phyloP scores from a whole-genome alignment of 768 basidiomycete species.

The Mycena chlorophos region DNA sequence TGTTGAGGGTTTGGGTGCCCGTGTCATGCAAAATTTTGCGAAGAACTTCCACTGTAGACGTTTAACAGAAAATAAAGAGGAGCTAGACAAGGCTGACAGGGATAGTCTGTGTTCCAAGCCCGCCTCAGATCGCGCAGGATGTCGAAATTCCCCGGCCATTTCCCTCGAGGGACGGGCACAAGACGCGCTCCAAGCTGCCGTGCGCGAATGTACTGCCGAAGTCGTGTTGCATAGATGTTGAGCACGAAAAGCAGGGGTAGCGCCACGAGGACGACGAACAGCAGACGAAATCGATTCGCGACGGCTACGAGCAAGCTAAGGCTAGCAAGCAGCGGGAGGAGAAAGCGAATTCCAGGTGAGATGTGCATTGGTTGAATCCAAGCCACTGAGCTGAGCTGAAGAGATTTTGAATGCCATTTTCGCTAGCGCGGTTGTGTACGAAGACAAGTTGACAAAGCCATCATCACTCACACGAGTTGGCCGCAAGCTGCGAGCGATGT shows the following conservation, averaged over 20 bases:
- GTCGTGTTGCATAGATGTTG: not conserved
- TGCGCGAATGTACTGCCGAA: not conserved
- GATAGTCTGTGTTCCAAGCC: not conserved
- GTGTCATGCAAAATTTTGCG: not conserved
- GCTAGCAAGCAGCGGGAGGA: not conserved
- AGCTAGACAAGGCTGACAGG: not conserved
- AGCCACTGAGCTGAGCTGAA: not conserved
- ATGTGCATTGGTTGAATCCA: not conserved
- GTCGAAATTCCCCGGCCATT: not conserved
- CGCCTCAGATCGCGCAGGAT: not conserved
- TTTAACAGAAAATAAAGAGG: not conserved
- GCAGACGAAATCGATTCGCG: not conserved
- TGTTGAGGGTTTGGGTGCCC: not conserved
- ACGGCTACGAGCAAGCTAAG: not conserved
- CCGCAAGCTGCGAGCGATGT: too few relatives aligned
- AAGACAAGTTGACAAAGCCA: not conserved
- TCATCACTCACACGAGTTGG: too few relatives aligned
- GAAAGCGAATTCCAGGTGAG: not conserved
- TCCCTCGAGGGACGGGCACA: not conserved
- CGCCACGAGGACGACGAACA: not conserved
- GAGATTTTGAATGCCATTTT: not conserved
- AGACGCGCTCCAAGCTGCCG: not conserved
- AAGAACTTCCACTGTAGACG: not conserved
- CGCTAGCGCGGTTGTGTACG: not conserved
- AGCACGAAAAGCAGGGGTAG: not conserved